A percentile compares a stretch with the other conserved stretches of the same genome.
Evolutionary conservation across 805 yeast genomes (phyloP).

Genomic region (Crinitomyces ghanaensis): DNA sequence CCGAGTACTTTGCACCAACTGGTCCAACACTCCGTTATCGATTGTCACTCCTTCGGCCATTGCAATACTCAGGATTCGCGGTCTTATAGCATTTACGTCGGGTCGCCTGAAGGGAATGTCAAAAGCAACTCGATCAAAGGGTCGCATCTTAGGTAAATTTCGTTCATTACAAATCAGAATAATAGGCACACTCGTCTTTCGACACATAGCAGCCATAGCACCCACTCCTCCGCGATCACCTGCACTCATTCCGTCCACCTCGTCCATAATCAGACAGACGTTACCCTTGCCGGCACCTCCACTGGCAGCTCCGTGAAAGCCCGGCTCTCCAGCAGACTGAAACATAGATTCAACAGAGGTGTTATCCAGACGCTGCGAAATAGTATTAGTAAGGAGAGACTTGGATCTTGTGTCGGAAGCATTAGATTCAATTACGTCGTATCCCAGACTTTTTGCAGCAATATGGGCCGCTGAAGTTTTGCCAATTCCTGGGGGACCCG

Average conservation of each 20-base stretch:
- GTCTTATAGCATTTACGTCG: conserved; percentile 63
- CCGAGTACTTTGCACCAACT: conserved; percentile 70
- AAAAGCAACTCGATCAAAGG: conserved; percentile 72
- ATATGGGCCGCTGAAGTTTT: conserved; percentile 87
- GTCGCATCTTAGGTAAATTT: conserved; percentile 87
- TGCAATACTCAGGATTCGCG: conserved; percentile 85
- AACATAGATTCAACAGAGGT: conserved; percentile 77
- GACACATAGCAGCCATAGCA: conserved; percentile 76
- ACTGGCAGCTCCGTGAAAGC: conserved; percentile 16
- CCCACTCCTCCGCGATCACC: conserved; percentile 99
- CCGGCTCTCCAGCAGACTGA: conserved; percentile 15
- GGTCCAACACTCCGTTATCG: conserved; percentile 72
- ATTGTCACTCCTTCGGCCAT: conserved; percentile 69
- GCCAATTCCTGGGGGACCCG: conserved; percentile 94
- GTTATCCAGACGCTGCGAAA: conserved; percentile 65
- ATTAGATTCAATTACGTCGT: conserved; percentile 71
- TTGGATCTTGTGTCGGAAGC: conserved; percentile 87
- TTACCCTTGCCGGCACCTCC: conserved; percentile 35
- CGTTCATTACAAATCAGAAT: conserved; percentile 91
- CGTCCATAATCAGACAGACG: conserved; percentile 90
- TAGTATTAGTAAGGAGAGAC: conserved; percentile 51
- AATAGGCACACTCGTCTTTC: conserved; percentile 78
- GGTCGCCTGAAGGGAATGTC: conserved; percentile 88
- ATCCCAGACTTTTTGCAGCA: conserved; percentile 69
- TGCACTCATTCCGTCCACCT: conserved; percentile 98